A percentile compares a stretch with the other conserved stretches of the same genome.
Evolutionary conservation across 768 basidiomycete species (phyloP).

Genomic region (Rhodotorula babjevae): DNA sequence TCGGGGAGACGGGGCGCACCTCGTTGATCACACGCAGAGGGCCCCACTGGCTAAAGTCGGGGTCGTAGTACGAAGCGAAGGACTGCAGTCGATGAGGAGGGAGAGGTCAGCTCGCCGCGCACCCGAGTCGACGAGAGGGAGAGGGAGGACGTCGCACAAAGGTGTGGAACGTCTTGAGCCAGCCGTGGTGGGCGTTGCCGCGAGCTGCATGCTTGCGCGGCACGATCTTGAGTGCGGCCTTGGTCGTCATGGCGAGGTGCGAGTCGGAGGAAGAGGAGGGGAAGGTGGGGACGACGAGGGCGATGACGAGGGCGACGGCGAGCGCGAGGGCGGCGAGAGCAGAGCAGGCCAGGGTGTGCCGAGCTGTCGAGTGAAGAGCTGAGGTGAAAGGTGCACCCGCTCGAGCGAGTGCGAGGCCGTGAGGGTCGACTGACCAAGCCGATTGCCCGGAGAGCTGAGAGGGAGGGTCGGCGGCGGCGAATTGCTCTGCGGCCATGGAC

Average conservation of each 20-base stretch:
- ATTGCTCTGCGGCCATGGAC: no score
- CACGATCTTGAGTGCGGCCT: slow-evolving; percentile 35
- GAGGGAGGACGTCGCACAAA: slow-evolving; percentile 55
- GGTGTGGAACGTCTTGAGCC: slow-evolving; percentile 82
- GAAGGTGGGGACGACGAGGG: not conserved
- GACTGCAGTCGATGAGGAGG: slow-evolving; percentile 20
- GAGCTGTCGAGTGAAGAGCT: no score
- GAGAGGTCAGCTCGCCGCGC: slow-evolving; percentile 47
- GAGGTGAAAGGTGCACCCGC: no score
- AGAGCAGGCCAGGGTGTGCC: not conserved
- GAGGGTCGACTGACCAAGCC: no score
- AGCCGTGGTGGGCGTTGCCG: slow-evolving; percentile 72
- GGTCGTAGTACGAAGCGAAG: slow-evolving; percentile 59
- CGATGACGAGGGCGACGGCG: not conserved
- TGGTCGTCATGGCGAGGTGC: not conserved
- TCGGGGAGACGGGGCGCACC: not conserved
- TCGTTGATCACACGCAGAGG: slow-evolving; percentile 85
- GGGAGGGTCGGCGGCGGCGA: no score
- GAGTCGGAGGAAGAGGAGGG: not conserved
- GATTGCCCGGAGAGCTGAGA: no score
- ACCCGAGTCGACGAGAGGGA: no score
- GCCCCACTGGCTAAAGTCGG: slow-evolving; percentile 58
- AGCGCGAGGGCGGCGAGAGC: not conserved
- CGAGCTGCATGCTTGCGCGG: slow-evolving; percentile 60
- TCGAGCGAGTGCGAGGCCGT: no score